A percentile compares a stretch with the other conserved stretches of the same genome.
phyloP scores from a whole-genome alignment of 2,329 filamentous ascomycete species.

The Fusarium paranaense region DNA sequence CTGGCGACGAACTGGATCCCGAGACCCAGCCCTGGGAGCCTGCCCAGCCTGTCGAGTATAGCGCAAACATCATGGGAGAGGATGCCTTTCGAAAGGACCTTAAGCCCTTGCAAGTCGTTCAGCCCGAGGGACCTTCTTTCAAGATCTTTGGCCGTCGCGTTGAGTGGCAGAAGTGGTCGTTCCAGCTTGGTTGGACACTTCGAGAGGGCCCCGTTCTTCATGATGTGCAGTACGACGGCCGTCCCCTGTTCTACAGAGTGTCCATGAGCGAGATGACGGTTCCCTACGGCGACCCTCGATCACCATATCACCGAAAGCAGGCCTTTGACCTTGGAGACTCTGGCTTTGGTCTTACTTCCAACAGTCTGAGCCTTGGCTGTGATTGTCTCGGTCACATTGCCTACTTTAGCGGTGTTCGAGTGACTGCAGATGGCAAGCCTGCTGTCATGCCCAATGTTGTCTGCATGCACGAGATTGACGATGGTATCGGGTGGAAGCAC shows the following conservation, averaged over 20 bases:
- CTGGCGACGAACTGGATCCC: background rate
- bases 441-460: conserved; percentile 71
- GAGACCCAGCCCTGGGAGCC: conserved; percentile 25
- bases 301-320: conserved; percentile 73
- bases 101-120: conserved; percentile 71
- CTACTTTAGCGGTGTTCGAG: conserved; percentile 54
- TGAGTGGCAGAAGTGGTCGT: conserved; percentile 60
- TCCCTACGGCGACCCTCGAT: conserved; percentile 65
- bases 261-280: conserved; percentile 66
- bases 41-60: conserved; percentile 23
- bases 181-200: conserved; percentile 70
- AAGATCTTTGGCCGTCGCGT: conserved; percentile 21
- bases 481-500: conserved; percentile 70
- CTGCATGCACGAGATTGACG: conserved; percentile 47
- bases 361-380: conserved; percentile 71
- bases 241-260: conserved; percentile 68
- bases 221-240: conserved; percentile 68
- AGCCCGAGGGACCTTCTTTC: conserved; percentile 73
- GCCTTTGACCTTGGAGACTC: conserved; percentile 78
- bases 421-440: conserved; percentile 62
- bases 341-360: conserved; percentile 73
- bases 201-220: conserved; percentile 71
- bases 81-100: conserved; percentile 55
- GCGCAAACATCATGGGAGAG: conserved; percentile 14
- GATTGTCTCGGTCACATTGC: conserved; percentile 73